These are phyloP conservation scores for Claviceps sp. DNA, from an alignment of 2,329 filamentous ascomycete species.

Conservation along the genomic window DNA sequence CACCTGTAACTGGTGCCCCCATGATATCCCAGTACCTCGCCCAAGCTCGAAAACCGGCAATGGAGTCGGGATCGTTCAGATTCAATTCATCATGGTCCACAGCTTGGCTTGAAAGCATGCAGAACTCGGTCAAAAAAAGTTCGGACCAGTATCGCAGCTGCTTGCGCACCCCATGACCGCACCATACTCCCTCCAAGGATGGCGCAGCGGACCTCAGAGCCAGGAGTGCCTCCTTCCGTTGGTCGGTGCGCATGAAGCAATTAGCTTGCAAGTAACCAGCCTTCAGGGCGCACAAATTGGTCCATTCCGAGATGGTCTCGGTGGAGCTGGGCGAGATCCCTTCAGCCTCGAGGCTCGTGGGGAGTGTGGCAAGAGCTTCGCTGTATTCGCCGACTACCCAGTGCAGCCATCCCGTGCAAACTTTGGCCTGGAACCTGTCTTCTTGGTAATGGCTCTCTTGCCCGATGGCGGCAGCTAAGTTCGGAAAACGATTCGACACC, in stretches of 20 bases:
- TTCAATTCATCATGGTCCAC: slow-evolving; percentile 36
- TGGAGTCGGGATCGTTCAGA: slow-evolving; percentile 37
- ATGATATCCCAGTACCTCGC: slow-evolving; percentile 51
- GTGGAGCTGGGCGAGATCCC: slow-evolving; percentile 37
- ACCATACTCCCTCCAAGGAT: slow-evolving; percentile 42
- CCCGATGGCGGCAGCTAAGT: slow-evolving; percentile 43
- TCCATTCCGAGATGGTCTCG: slow-evolving; percentile 57
- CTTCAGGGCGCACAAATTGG: slow-evolving; percentile 68
- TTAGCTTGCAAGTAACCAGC: slow-evolving; percentile 64
- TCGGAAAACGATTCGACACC: slow-evolving; percentile 30
- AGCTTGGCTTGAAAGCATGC: slow-evolving; percentile 52
- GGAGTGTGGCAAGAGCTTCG: slow-evolving; percentile 46
- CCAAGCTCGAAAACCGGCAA: slow-evolving; percentile 53
- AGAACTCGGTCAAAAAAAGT: slow-evolving; percentile 60
- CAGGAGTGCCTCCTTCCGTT: slow-evolving; percentile 45
- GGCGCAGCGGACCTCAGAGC: slow-evolving; percentile 54
- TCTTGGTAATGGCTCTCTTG: slow-evolving; percentile 38
- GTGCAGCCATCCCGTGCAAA: slow-evolving; percentile 76
- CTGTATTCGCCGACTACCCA: slow-evolving; percentile 61
- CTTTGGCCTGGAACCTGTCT: slow-evolving; percentile 63
- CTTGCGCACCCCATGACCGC: slow-evolving; percentile 37
- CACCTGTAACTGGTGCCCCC: slow-evolving; percentile 33
- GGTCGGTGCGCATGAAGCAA: slow-evolving; percentile 36
- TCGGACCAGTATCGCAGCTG: slow-evolving; percentile 71
- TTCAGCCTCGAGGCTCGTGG: slow-evolving; percentile 45